These are phyloP conservation scores for Hanseniaspora uvarum DNA, from an alignment of 1,139 yeast species.

Conservation along the genomic window DNA sequence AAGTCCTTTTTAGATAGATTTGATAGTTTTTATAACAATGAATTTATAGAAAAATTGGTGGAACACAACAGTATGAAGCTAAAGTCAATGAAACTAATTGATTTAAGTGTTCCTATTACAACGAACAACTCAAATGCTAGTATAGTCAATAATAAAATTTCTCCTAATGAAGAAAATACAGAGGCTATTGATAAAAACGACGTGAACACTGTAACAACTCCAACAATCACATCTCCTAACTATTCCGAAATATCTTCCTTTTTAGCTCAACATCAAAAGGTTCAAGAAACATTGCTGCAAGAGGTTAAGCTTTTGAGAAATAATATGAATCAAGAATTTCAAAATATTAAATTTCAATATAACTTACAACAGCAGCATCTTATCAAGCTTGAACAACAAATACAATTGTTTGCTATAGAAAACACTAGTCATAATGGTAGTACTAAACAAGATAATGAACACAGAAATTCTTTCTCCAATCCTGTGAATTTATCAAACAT, in stretches of 20 bases:
- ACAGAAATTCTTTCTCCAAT: not conserved
- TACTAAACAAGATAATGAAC: not conserved
- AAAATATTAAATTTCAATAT: constrained; percentile 16
- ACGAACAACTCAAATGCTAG: not conserved
- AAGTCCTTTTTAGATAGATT: constrained; percentile 5
- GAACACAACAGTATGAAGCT: not conserved
- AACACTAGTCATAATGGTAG: not conserved
- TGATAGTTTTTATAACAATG: constrained; percentile 14
- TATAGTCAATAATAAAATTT: not conserved
- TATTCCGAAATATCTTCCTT: not conserved
- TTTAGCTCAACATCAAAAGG: not conserved
- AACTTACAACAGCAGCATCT: constrained; percentile 16
- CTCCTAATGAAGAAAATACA: not conserved
- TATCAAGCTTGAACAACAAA: constrained; percentile 15
- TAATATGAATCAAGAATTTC: constrained; percentile 11
- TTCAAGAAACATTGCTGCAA: not conserved
- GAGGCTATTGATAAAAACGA: not conserved
- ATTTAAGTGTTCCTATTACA: constrained; percentile 1
- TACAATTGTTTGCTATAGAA: not conserved
- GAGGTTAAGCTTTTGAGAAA: constrained; percentile 1
- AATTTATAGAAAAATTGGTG: constrained; percentile 9
- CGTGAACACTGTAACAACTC: not conserved
- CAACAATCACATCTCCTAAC: not conserved
- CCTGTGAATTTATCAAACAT: constrained; percentile 3
- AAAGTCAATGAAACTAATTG: not conserved